Evolutionary conservation across 257 asterid genomes (phyloP), one percentile per base, ranked within the genome.

Genomic region (Salvia miltiorrhiza): DNA sequence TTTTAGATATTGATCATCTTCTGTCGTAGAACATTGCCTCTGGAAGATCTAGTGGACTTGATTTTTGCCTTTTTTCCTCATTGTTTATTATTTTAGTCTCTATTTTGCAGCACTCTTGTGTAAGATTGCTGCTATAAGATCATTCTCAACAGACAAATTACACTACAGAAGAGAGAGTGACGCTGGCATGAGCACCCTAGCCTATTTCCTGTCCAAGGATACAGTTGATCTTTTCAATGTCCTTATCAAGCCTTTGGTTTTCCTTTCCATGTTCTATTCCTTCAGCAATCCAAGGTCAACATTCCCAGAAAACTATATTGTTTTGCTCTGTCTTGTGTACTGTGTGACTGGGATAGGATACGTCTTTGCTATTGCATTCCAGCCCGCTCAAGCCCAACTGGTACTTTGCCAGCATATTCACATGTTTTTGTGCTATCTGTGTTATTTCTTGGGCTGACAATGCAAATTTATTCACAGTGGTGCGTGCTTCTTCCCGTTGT

Each of bases 401-500:
- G 99, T 94, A 81, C 13, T 76, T 44, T n/a, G 58, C 48, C 41
- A 53, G 40, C 69, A 57, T 68, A 66, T 35, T 43, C 41, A 66
- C 23, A 48, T 28, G 19, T 24, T 64, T 35, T 56, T 54, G 11
- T 26, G 40, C 49, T 52, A 7, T 21, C 45, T 49, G 1, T 35
- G 52, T 26, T 4, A 47, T 68, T 28, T 24, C 26, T 67, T 53
- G 14, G 33, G 32, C 66, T 60, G 63, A 60, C 66, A 16, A 33
- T 28, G 62, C 73, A 73, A 40, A 64, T 55, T 68, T 55, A 19
- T 17, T 52, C 44, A 68, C 96, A 94, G 99, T 89, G 96, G 96
- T 94, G 97, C 48, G 99, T 91, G 83, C 95, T 94, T 43, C 84
- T 94, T 71, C 99, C 99, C 5, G 97, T 94, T 13, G 97, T 94